A percentile compares a stretch with the other conserved stretches of the same genome.
phyloP scores from a whole-genome alignment of 305 asterid species.

The Solanum hybrid region DNA sequence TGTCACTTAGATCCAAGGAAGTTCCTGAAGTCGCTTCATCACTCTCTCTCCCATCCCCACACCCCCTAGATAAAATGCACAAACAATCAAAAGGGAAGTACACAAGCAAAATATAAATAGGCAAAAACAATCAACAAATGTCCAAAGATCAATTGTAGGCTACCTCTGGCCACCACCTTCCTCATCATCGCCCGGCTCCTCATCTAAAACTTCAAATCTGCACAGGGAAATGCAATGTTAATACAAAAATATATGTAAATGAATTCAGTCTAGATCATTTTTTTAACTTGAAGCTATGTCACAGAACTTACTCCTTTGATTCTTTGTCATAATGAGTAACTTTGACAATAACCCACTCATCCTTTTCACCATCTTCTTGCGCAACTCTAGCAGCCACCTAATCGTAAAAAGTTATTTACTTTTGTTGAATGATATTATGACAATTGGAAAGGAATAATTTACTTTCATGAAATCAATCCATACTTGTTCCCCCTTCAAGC shows the following conservation, averaged over 20 bases:
- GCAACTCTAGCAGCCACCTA: conserved; percentile 93
- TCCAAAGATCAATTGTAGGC: background rate
- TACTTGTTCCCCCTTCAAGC: conserved; percentile 97
- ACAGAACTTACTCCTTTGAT: conserved; percentile 61
- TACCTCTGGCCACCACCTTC: conserved; percentile 90
- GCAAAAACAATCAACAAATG: background rate
- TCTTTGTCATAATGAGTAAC: conserved; percentile 92
- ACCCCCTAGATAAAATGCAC: background rate
- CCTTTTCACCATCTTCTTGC: conserved; percentile 80
- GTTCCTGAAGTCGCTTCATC: background rate
- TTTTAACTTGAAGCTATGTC: background rate
- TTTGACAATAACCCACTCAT: conserved; percentile 95
- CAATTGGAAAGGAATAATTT: background rate
- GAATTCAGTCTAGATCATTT: background rate
- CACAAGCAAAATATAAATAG: background rate
- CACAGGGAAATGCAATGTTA: background rate
- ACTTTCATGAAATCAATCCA: background rate
- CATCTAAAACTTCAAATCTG: conserved; percentile 93
- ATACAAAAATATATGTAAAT: background rate
- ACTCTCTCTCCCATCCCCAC: background rate
- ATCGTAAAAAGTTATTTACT: background rate
- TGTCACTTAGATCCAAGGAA: background rate
- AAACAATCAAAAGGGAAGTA: background rate
- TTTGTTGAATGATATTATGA: background rate
- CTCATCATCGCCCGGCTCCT: conserved; percentile 97